Base-by-base conservation (phyloP, 2,329 filamentous ascomycete species). In the Diaporthe citrichinensis region DNA sequence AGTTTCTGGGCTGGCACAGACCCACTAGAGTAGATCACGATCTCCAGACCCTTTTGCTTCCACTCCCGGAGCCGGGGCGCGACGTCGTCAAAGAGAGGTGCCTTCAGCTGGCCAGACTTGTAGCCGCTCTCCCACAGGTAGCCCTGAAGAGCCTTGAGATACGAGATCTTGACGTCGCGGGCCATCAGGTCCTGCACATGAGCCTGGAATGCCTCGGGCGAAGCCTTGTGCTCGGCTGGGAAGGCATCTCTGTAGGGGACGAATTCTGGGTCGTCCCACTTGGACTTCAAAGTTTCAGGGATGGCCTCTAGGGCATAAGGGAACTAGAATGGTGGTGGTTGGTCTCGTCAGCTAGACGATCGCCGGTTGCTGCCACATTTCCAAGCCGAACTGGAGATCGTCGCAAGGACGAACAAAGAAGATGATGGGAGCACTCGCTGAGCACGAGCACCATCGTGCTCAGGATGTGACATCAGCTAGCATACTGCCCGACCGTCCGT, bases 11-110 rank as follows among this genome's bases (percentile, higher is more conserved):
- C 94, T 28, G 92, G 89, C 8, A 96, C 93, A 31, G 93, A 95
- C 44, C 94, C 94, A 17, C 93, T 95, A 5, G 93, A 95, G 85
- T 96, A 97, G 81, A 97, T 96, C 79, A 94, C 90, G 78, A 96
- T 88, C 76, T 86, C 86, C 77, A 90, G 86, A 36, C 88, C 89
- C 41, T 86, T 83, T 23, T 84, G 82, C 73, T 89, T 87, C 91
- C 94, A 95, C 58, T 85, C 79, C 72, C 86, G 84, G 77, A 95
- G 86, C 77, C 89, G 89, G 12, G 90, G 88, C n/a, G 90, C 86
- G 25, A 96, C 94, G 80, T 97, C 94, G 6, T 89, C 85, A 82
- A 95, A 97, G 76, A 97, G 87, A 14, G 93, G 93, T 36, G 94
- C 94, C 77, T 90, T 89, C 78, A 96, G 89, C 77, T 91, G 88